Evolutionary conservation across 169 alveolate genomes (phyloP), one percentile per base, ranked within the genome.

Genomic region (Besnoitia besnoiti): DNA sequence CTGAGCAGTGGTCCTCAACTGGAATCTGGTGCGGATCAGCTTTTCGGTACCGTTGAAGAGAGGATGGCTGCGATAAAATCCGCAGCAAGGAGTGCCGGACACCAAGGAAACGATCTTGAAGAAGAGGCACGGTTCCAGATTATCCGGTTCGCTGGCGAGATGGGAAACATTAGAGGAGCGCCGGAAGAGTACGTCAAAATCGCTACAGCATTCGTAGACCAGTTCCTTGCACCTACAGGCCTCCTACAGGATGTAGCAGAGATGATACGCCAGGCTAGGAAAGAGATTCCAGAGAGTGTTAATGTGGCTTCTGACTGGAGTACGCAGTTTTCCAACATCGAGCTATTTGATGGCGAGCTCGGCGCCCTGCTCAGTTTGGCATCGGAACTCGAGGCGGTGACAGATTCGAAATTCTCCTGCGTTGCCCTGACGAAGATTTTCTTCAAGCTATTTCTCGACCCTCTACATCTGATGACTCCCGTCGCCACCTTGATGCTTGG

Each of bases 121-220:
- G 80, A 24, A 10, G 46, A n/a, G 46, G 80, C 80, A 21, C 80
- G 80, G n/a, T 37, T 35, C 33, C 40, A 35, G 47, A 67, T 67
- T 44, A 33, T 67, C 46, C 8, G 80, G 44, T 67, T 67, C 24
- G 80, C 80, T 35, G 80, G 80, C 33, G 80, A 67, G 80, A 33
- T 67, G 27, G 80, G 80, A 39, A 67, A 24, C 44, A 7, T 35
- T 35, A 67, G 46, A 67, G 80, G 80, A 35, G 80, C 80, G 0
- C 80, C 80, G 24, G 80, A 67, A 44, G 80, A 67, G 80, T 37
- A 67, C 4, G 80, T 67, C 40, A 67, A 44, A 44, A n/a, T 67
- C 16, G 80, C 80, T 10, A 0, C 40, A 37, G 80, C 80, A 39
- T 67, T 67, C 21, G 80, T 67, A 4, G 80, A 67, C 46, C 80